A percentile compares a stretch with the other conserved stretches of the same genome.
These are phyloP conservation scores for Chlorophyllum brunneum DNA, from an alignment of 768 basidiomycete genomes.

Conservation along the genomic window DNA sequence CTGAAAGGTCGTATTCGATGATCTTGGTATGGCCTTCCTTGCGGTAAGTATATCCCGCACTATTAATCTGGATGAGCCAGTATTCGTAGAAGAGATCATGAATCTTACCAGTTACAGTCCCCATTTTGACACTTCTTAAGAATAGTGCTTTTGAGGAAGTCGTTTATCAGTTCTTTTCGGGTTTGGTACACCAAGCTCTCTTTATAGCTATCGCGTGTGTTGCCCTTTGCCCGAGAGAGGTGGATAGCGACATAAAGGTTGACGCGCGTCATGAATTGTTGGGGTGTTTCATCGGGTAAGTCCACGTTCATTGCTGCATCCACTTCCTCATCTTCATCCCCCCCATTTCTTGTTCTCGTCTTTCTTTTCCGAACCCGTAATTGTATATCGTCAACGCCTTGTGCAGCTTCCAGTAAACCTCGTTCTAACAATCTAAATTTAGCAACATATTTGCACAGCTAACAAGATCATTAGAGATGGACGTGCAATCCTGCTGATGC, in stretches of 20 bases:
- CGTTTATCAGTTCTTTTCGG: slow-evolving; percentile 75
- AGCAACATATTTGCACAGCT: slow-evolving; percentile 82
- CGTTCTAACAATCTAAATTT: slow-evolving; percentile 87
- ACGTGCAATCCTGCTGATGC: neutral
- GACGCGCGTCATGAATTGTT: slow-evolving; percentile 59
- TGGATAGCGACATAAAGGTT: slow-evolving; percentile 65
- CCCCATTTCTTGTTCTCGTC: slow-evolving; percentile 28
- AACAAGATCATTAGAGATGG: slow-evolving; percentile 13
- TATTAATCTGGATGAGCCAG: slow-evolving; percentile 25
- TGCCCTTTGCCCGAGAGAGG: slow-evolving; percentile 37
- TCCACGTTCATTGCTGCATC: slow-evolving; percentile 42
- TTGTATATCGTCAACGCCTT: slow-evolving; percentile 67
- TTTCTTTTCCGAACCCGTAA: slow-evolving; percentile 33
- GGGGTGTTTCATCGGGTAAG: slow-evolving; percentile 50
- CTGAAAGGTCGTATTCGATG: slow-evolving; percentile 85
- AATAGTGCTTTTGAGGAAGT: slow-evolving; percentile 71
- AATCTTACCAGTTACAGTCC: slow-evolving; percentile 70
- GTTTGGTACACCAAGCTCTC: slow-evolving; percentile 84
- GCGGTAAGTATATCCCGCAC: slow-evolving; percentile 80
- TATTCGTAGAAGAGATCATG: slow-evolving; percentile 27
- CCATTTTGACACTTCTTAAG: slow-evolving; percentile 72
- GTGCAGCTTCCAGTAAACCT: slow-evolving; percentile 81
- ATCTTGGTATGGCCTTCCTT: slow-evolving; percentile 94
- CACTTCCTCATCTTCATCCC: slow-evolving; percentile 36
- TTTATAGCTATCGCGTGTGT: slow-evolving; percentile 83